phyloP scores from a whole-genome alignment of 768 basidiomycete species.

The Boletus tomentosulus region DNA sequence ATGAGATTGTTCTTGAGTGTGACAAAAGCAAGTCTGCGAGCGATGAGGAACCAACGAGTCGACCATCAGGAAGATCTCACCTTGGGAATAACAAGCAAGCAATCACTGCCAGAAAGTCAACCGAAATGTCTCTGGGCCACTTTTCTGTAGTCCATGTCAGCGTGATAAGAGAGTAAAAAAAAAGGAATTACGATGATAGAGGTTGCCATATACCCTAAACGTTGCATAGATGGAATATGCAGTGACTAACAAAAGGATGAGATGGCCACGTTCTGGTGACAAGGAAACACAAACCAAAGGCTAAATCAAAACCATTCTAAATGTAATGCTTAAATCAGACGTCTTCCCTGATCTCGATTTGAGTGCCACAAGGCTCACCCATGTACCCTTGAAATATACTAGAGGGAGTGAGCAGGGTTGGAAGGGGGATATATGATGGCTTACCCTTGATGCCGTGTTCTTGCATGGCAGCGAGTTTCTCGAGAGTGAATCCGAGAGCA shows the following conservation, averaged over 20 bases:
- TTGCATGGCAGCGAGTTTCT: slow-evolving; percentile 92
- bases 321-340: slow-evolving; percentile 8
- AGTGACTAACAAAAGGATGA: slow-evolving; percentile 48
- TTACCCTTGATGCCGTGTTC: slow-evolving; percentile 89
- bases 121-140: slow-evolving; percentile 68
- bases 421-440: background rate
- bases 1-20: slow-evolving; percentile 78
- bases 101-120: slow-evolving; percentile 83
- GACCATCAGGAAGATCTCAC: slow-evolving; percentile 31
- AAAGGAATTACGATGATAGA: slow-evolving; percentile 51
- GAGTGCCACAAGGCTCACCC: slow-evolving; percentile 44
- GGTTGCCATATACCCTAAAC: slow-evolving; percentile 70
- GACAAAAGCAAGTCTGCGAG: slow-evolving; percentile 83
- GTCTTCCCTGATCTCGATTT: slow-evolving; percentile 7
- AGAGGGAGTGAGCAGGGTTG: slow-evolving; percentile 5
- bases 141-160: slow-evolving; percentile 35
- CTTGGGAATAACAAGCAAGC: slow-evolving; percentile 90
- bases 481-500: slow-evolving; percentile 79
- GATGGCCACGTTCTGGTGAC: background rate
- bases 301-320: slow-evolving; percentile 90
- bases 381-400: slow-evolving; percentile 85
- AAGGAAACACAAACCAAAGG: slow-evolving; percentile 57
- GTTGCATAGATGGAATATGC: slow-evolving; percentile 71
- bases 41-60: background rate
- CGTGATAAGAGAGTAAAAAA: background rate